Evolutionary conservation across 352 stramenopile genomes (phyloP).

Genomic region (Globisporangium mamillatum): DNA sequence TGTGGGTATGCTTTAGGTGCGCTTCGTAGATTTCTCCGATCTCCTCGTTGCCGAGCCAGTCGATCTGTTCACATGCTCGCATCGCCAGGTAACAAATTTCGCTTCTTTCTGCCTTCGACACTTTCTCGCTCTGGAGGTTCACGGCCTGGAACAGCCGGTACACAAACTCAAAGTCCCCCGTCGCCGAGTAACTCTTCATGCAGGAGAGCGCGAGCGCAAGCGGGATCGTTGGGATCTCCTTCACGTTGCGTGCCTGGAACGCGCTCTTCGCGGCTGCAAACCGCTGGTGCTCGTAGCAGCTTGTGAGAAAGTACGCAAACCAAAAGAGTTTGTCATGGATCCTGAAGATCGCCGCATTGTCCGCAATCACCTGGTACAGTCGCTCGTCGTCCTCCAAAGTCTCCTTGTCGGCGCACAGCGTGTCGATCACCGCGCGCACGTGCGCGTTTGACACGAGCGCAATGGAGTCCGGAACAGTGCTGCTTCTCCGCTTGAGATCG

Average conservation of each 20-base stretch:
- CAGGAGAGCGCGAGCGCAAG: neutral
- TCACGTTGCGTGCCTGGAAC: slow-evolving; percentile 1
- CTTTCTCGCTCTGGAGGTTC: slow-evolving; percentile 1
- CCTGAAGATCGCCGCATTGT: neutral
- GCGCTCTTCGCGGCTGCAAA: slow-evolving; percentile 11
- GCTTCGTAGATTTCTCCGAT: slow-evolving; percentile 1
- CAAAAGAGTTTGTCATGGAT: slow-evolving; percentile 7
- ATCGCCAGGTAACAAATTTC: slow-evolving; percentile 1
- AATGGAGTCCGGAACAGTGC: neutral
- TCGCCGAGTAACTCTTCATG: slow-evolving; percentile 6
- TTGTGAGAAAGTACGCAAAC: slow-evolving; percentile 9
- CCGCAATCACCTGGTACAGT: slow-evolving; percentile 1
- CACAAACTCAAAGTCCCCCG: slow-evolving; percentile 12
- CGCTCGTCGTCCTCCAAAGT: slow-evolving; percentile 1
- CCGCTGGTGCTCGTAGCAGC: slow-evolving; percentile 10
- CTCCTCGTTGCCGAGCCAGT: slow-evolving; percentile 14
- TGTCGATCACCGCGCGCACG: slow-evolving; percentile 8
- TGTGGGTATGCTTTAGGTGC: neutral
- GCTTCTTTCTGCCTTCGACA: neutral
- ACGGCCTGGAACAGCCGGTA: neutral
- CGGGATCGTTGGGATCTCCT: slow-evolving; percentile 12
- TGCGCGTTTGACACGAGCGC: slow-evolving; percentile 10
- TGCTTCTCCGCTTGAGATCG: slow-evolving; percentile 7
- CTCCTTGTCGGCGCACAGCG: slow-evolving; percentile 9
- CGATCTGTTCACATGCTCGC: slow-evolving; percentile 6